Percentiles rank a stretch among this genome's conserved stretches.
Evolutionary conservation across 2,329 filamentous ascomycete genomes (phyloP).

Genomic region (Penicillium oxalicum): DNA sequence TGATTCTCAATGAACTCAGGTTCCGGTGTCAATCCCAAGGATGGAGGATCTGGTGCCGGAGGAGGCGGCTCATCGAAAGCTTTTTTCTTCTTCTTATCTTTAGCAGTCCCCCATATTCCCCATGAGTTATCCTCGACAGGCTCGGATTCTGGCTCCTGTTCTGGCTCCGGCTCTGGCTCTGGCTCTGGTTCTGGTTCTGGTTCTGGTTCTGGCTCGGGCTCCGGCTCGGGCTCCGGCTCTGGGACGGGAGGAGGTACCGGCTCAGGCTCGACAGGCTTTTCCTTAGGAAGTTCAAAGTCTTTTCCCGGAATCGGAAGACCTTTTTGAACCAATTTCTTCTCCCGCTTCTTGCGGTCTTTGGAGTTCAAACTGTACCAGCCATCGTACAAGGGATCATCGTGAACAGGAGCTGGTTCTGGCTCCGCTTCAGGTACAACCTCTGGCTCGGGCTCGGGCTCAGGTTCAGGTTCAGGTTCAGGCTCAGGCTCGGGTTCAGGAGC

Average conservation of each 20-base stretch:
- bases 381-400: conserved; percentile 34
- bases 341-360: conserved; percentile 44
- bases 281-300: conserved; percentile 22
- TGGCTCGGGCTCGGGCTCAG: conserved; percentile 24
- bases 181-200: conserved; percentile 27
- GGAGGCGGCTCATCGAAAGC: conserved; percentile 41
- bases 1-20: conserved; percentile 27
- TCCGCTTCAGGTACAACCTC: conserved; percentile 30
- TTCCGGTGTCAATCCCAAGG: conserved; percentile 40
- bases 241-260: conserved; percentile 17
- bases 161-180: conserved; percentile 24
- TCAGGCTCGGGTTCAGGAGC: conserved; percentile 16
- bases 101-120: conserved; percentile 34
- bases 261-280: conserved; percentile 17
- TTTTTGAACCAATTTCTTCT: conserved; percentile 25
- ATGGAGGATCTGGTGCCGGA: conserved; percentile 44
- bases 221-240: conserved; percentile 16
- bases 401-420: conserved; percentile 26
- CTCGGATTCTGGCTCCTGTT: conserved; percentile 13
- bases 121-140: conserved; percentile 24
- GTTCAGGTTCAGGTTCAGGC: conserved; percentile 14
- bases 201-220: conserved; percentile 13
- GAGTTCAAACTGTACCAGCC: conserved; percentile 30
- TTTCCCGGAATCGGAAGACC: conserved; percentile 27
- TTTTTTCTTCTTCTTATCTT: conserved; percentile 48